phyloP scores from a whole-genome alignment of 129 eudicot species.

The Centrapalus pauciflorus region DNA sequence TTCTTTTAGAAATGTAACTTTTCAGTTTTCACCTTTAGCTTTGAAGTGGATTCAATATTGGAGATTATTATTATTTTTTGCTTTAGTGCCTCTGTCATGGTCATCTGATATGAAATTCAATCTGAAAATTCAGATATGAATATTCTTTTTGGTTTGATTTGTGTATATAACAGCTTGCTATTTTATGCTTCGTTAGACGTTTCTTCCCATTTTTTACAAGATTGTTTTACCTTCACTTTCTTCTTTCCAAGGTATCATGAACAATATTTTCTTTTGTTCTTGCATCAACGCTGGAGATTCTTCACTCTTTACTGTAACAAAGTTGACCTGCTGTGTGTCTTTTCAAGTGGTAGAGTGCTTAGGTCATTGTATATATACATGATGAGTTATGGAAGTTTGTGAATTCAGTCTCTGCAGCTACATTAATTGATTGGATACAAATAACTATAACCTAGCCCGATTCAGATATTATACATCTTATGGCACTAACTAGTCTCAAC shows the following conservation, averaged over 20 bases:
- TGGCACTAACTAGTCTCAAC: neutral
- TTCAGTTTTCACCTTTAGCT: neutral
- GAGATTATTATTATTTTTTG: neutral
- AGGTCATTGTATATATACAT: neutral
- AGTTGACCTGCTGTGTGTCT: neutral
- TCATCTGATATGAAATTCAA: neutral
- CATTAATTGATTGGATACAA: neutral
- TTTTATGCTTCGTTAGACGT: neutral
- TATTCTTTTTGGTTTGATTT: neutral
- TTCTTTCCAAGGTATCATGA: neutral
- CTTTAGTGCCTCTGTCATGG: neutral
- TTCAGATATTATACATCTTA: neutral
- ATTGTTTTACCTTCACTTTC: neutral
- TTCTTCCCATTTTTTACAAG: slow-evolving; percentile 1
- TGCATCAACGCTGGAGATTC: neutral
- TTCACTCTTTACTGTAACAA: neutral
- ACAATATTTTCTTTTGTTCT: neutral
- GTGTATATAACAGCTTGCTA: neutral
- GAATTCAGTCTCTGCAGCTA: neutral
- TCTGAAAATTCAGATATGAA: neutral
- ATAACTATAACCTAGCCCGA: neutral
- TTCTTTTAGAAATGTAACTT: neutral
- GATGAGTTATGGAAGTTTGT: neutral
- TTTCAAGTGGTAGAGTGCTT: neutral
- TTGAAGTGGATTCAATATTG: slow-evolving; percentile 16